phyloP scores from a whole-genome alignment of 108 stramenopile genomes.

The Schizochytrium sp. region DNA sequence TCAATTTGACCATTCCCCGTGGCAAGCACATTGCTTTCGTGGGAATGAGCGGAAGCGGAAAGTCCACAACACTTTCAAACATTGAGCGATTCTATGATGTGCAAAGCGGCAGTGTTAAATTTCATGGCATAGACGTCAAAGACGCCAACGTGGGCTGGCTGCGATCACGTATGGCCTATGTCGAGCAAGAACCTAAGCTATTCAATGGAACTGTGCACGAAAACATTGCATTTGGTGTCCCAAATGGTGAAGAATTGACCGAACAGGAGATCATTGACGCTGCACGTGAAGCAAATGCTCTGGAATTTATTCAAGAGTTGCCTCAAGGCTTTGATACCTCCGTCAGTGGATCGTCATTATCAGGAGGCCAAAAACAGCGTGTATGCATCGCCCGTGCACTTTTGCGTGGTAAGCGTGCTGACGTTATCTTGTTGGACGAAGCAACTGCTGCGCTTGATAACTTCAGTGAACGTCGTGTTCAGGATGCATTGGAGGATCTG shows the following conservation, averaged over 20 bases:
- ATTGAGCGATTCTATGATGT: constrained; percentile 71
- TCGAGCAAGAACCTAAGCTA: constrained; percentile 83
- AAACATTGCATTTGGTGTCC: constrained; percentile 81
- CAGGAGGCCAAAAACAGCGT: constrained; percentile 93
- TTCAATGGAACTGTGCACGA: constrained; percentile 81
- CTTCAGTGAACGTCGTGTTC: constrained; percentile 84
- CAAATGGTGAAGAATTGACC: constrained; percentile 41
- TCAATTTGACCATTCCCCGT: constrained; percentile 63
- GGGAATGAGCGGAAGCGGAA: constrained; percentile 70
- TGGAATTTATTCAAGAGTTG: constrained; percentile 80
- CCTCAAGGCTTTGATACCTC: constrained; percentile 80
- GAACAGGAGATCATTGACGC: constrained; percentile 78
- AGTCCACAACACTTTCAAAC: constrained; percentile 71
- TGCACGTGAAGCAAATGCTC: constrained; percentile 75
- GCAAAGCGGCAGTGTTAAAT: background rate
- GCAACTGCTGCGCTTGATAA: constrained; percentile 87
- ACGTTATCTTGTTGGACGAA: constrained; percentile 85
- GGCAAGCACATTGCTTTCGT: constrained; percentile 73
- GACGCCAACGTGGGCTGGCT: constrained; percentile 67
- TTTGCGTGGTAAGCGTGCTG: constrained; percentile 80
- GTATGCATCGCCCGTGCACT: constrained; percentile 92
- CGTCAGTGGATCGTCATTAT: constrained; percentile 87
- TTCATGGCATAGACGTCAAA: constrained; percentile 66
- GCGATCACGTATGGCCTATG: constrained; percentile 68
- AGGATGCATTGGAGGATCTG: constrained; percentile 84